These are phyloP conservation scores for Teunomyces atbi DNA, from an alignment of 805 yeast species.

Conservation along the genomic window DNA sequence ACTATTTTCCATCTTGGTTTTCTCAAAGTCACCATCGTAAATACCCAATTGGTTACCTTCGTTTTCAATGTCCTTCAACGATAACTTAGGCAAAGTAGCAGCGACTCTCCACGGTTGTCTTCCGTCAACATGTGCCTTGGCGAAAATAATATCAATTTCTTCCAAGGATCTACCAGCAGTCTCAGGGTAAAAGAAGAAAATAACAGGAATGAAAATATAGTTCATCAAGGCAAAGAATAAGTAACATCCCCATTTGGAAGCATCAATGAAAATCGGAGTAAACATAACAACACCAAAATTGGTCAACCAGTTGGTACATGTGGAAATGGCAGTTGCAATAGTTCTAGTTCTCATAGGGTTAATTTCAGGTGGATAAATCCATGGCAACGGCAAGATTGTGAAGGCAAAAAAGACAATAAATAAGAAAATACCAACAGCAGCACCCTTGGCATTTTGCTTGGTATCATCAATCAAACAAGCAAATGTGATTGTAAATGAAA, in stretches of 20 bases:
- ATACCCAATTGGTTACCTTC: slow-evolving; percentile 61
- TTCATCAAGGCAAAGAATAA: slow-evolving; percentile 26
- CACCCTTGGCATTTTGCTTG: slow-evolving; percentile 23
- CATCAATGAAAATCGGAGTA: slow-evolving; percentile 30
- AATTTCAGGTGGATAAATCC: slow-evolving; percentile 38
- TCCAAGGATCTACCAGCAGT: slow-evolving; percentile 45
- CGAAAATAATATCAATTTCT: slow-evolving; percentile 57
- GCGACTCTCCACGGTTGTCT: slow-evolving; percentile 65
- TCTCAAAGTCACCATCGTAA: slow-evolving; percentile 41
- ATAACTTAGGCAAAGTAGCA: slow-evolving; percentile 55
- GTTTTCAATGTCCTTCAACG: slow-evolving; percentile 55
- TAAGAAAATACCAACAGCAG: slow-evolving; percentile 36
- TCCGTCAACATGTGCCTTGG: slow-evolving; percentile 58
- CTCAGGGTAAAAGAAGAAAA: slow-evolving; percentile 48
- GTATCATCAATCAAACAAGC: slow-evolving; percentile 23
- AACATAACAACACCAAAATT: slow-evolving; percentile 39
- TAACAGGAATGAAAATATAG: slow-evolving; percentile 49
- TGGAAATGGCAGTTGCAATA: slow-evolving; percentile 32
- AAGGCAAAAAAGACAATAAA: slow-evolving; percentile 30
- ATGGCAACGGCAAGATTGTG: slow-evolving; percentile 35
- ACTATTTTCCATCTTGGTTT: slow-evolving; percentile 33
- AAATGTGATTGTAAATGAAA: slow-evolving; percentile 29
- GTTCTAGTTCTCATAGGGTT: slow-evolving; percentile 39
- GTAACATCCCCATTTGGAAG: slow-evolving; percentile 25
- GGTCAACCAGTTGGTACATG: slow-evolving; percentile 36